A percentile compares a stretch with the other conserved stretches of the same genome.
Evolutionary conservation across 345 rosid genomes (phyloP).

Genomic region (Euphorbia pulcherrima): DNA sequence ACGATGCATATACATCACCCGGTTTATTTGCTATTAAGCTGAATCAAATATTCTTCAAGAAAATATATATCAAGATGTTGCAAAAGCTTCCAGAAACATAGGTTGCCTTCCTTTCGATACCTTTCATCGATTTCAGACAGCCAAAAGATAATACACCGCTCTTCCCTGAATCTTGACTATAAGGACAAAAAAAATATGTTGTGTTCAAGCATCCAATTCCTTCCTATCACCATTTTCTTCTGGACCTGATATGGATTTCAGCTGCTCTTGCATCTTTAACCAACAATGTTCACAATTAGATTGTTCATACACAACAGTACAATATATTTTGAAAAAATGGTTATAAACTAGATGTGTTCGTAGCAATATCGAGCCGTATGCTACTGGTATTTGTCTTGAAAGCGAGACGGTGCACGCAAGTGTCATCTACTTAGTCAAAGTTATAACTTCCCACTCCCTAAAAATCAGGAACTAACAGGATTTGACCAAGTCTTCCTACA

Average conservation of each 20-base stretch:
- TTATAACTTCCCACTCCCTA: too few species aligned
- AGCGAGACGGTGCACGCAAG: too few species aligned
- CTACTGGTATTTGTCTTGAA: too few species aligned
- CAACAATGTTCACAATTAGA: slow-evolving; percentile 5
- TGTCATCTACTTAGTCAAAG: too few species aligned
- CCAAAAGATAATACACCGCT: too few species aligned
- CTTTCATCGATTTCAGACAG: slow-evolving; percentile 1
- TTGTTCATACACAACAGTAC: not conserved
- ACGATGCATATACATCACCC: not conserved
- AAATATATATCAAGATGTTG: slow-evolving; percentile 1
- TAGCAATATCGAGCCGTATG: too few species aligned
- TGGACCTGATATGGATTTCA: slow-evolving; percentile 44
- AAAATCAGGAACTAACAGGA: too few species aligned
- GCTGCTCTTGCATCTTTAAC: slow-evolving; percentile 63
- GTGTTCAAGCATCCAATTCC: slow-evolving; percentile 36
- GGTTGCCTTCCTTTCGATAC: not conserved
- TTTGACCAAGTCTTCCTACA: too few species aligned
- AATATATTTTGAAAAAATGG: not conserved
- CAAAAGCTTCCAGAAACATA: slow-evolving; percentile 8
- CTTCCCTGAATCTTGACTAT: too few species aligned
- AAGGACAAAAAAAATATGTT: slow-evolving; percentile 6
- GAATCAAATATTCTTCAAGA: slow-evolving; percentile 18
- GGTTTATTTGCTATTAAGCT: slow-evolving; percentile 21
- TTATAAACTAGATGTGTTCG: too few species aligned
- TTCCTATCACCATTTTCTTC: slow-evolving; percentile 46